Evolutionary conservation across 306 rosid genomes (phyloP).

Genomic region (Citrullus colocynthis): DNA sequence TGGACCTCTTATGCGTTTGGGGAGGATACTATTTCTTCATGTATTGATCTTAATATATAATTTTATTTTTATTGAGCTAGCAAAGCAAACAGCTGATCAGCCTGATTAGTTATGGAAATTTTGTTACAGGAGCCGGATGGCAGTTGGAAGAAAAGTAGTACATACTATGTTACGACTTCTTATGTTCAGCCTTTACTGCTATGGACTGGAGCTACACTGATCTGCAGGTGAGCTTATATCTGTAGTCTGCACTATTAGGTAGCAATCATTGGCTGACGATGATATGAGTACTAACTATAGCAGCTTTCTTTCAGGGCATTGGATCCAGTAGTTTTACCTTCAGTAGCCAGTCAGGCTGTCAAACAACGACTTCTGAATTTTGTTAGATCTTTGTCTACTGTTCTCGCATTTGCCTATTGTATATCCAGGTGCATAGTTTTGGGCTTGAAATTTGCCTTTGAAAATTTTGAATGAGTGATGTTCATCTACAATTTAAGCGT

Average conservation of each 20-base stretch:
- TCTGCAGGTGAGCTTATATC: constrained; percentile 59
- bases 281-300: constrained; percentile 14
- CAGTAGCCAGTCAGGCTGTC: constrained; percentile 71
- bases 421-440: constrained; percentile 53
- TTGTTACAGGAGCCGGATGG: constrained; percentile 56
- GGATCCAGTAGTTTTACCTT: constrained; percentile 67
- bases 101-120: constrained; percentile 1
- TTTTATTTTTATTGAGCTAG: background rate
- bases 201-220: constrained; percentile 73
- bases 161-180: constrained; percentile 42
- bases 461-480: background rate
- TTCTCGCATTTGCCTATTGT: constrained; percentile 79
- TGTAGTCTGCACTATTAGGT: constrained; percentile 5
- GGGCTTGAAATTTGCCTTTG: background rate
- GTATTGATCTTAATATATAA: constrained; percentile 25
- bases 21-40: constrained; percentile 58
- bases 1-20: constrained; percentile 59
- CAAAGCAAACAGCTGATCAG: no score
- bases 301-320: constrained; percentile 58
- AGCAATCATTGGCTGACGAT: background rate
- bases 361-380: constrained; percentile 77
- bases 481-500: background rate
- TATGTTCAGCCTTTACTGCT: constrained; percentile 80
- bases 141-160: constrained; percentile 78
- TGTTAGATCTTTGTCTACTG: constrained; percentile 70